Evolutionary conservation across 1,139 yeast species (phyloP), one percentile per base, ranked within the genome.

Genomic region (Protomyces gravidus): DNA sequence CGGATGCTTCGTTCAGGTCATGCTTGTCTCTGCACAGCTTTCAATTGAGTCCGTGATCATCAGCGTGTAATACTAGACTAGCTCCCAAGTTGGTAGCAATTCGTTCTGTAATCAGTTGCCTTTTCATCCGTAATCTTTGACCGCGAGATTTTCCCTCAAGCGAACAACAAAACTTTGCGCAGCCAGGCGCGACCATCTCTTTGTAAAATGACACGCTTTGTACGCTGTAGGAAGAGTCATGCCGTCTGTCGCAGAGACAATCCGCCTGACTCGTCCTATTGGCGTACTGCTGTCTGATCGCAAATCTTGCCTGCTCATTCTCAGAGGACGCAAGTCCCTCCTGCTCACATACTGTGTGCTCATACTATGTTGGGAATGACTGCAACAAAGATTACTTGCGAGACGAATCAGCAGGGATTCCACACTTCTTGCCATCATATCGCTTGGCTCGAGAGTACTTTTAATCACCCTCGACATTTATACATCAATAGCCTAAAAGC

Each of bases 231-330:
- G n/a, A n/a, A n/a, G n/a, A n/a, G n/a, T n/a, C n/a, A n/a, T n/a
- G n/a, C n/a, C n/a, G n/a, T n/a, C n/a, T n/a, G n/a, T n/a, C n/a
- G n/a, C n/a, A n/a, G n/a, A n/a, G n/a, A n/a, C n/a, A n/a, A n/a
- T n/a, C n/a, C n/a, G n/a, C n/a, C n/a, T n/a, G n/a, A n/a, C n/a
- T n/a, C n/a, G n/a, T n/a, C n/a, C n/a, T n/a, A n/a, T n/a, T n/a
- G n/a, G n/a, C n/a, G n/a, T n/a, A n/a, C n/a, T n/a, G n/a, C n/a
- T n/a, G n/a, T n/a, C n/a, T 13, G n/a, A 5, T n/a, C 42, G 42
- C 42, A 36, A 36, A 36, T 36, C 42, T 36, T 36, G 42, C 42
- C 42, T 36, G 42, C 42, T 36, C 42, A 36, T 36, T 36, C 42
- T 36, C 42, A 36, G 42, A 36, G 42, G 42, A 19, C 42, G 42